Base-by-base conservation (phyloP, 495 filamentous ascomycete species). In the Penicillium cataractarum region DNA sequence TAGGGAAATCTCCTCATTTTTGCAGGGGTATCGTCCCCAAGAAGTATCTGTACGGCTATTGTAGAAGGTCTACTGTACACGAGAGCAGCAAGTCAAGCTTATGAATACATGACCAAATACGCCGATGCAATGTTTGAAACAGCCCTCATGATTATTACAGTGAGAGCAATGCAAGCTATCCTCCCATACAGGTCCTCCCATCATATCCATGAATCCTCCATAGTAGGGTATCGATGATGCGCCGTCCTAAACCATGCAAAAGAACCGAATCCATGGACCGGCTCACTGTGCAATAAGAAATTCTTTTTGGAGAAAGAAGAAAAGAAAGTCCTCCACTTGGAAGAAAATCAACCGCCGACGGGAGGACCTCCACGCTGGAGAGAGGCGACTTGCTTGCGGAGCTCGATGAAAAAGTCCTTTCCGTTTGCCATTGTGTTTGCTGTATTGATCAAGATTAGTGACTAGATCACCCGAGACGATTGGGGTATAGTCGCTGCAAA, bases 321-420 rank as follows among this genome's bases (percentile, higher is more conserved):
- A 56, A 55, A 10, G 24, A 29, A 61, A 53, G 24, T 57, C 48
- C 62, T 53, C 31, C 19, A 56, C 48, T 13, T 44, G 12, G 21
- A 27, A 27, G 46, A 24, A 44, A 39, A 58, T 80, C 70, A 83
- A 55, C 80, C 79, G 33, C 81, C 81, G 22, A 80, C 71, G 22
- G 76, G 73, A 65, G 68, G 73, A 6, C 68, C 76, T 37, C 73
- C 67, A 52, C 80, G 75, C 49, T 77, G 80, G 40, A 83, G 57
- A 10, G 72, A 52, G 10, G 80, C 74, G 5, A 84, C 65, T 58
- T 84, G 81, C 66, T 83, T 84, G 6, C 81, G 76, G 19, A 85
- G 76, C 60, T 84, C 83, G 55, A 82, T 65, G 59, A 81, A 84
- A 67, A 85, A 84, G 49, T 85, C 82, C 68, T 82, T 83, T 10